Conservation (phyloP, 148 eudicot species). For the Heliamphora exappendiculata region DNA sequence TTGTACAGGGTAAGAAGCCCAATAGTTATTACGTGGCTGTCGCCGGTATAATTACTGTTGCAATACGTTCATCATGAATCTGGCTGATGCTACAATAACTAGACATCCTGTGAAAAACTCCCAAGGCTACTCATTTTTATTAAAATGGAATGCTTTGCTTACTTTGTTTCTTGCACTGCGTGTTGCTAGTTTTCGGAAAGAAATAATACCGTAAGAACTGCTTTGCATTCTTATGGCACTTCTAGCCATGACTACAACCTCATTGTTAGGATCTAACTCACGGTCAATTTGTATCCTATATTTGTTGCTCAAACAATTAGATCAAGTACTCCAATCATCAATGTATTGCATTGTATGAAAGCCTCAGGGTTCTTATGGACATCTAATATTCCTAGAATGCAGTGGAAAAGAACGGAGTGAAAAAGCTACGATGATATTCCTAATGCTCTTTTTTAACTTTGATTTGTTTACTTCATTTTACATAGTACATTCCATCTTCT, state of each 20-base stretch:
- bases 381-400: background rate
- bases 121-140: constrained; percentile 3
- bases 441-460: no score
- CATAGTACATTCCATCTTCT: no score
- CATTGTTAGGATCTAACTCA: background rate
- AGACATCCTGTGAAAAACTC: background rate
- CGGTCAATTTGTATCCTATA: background rate
- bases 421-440: background rate
- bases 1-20: constrained; percentile 77
- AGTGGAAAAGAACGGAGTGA: background rate
- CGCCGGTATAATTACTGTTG: constrained; percentile 25
- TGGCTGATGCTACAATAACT: constrained; percentile 12
- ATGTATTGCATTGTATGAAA: background rate
- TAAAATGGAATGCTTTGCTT: background rate
- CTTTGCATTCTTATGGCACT: background rate
- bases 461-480: no score
- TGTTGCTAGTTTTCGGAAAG: background rate
- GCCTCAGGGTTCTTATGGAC: background rate
- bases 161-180: background rate
- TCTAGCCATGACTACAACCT: background rate
- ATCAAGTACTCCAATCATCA: background rate
- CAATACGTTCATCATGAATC: constrained; percentile 3
- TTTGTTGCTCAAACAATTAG: background rate
- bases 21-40: constrained; percentile 60
- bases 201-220: background rate